A percentile compares a stretch with the other conserved stretches of the same genome.
Conservation (phyloP, 345 rosid species). For the Moricandia moricandioides region DNA sequence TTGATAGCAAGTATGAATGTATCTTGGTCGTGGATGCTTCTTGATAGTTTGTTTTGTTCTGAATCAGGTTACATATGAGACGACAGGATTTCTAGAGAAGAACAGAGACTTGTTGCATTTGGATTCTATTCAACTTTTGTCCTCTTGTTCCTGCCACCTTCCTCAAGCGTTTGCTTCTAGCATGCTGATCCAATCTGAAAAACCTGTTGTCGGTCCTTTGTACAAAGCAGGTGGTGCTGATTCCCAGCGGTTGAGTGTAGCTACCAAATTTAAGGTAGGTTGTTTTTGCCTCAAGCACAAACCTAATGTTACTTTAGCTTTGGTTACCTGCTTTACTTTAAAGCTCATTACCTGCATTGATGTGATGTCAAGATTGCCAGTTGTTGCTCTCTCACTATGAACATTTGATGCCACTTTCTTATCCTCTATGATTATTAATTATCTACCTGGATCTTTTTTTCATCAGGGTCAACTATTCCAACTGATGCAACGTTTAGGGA, state of each 20-base stretch:
- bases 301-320: constrained; percentile 2
- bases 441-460: constrained; percentile 16
- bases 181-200: constrained; percentile 78
- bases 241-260: constrained; percentile 89
- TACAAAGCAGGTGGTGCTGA: constrained; percentile 97
- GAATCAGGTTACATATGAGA: constrained; percentile 86
- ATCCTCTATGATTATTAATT: constrained; percentile 22
- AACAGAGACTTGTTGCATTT: constrained; percentile 89
- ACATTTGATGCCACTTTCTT: background rate
- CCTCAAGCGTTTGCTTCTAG: constrained; percentile 88
- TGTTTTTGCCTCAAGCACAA: constrained; percentile 7
- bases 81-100: constrained; percentile 93
- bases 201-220: constrained; percentile 73
- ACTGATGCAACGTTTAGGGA: constrained; percentile 91
- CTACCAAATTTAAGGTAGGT: constrained; percentile 87
- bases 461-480: constrained; percentile 88
- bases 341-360: constrained; percentile 5
- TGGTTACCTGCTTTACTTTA: background rate
- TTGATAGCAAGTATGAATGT: constrained; percentile 4
- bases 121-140: constrained; percentile 92
- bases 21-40: constrained; percentile 21
- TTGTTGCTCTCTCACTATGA: background rate
- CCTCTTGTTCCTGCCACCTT: constrained; percentile 82
- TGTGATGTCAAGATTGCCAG: background rate
- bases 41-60: constrained; percentile 31